These are phyloP conservation scores for Ganoderma resinaceum DNA, from an alignment of 1,284 basidiomycete species.

Conservation along the genomic window DNA sequence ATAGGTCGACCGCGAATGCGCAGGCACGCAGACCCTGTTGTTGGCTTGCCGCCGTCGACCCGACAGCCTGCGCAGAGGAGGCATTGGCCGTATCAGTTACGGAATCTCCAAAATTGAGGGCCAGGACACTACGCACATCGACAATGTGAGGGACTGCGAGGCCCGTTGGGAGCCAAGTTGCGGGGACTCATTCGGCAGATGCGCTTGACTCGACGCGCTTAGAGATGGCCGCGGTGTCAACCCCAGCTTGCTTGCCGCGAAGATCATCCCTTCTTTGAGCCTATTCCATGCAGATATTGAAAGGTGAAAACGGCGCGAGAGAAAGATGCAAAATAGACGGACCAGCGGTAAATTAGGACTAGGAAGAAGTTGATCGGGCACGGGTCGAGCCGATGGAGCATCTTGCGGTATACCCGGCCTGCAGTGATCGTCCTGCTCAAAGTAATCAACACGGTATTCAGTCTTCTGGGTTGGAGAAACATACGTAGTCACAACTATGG, in stretches of 20 bases:
- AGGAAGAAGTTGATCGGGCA: constrained; percentile 10
- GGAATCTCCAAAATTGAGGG: background rate
- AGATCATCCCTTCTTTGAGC: background rate
- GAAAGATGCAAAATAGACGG: background rate
- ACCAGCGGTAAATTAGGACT: background rate
- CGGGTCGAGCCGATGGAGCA: constrained; percentile 10
- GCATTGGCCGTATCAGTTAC: background rate
- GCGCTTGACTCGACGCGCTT: background rate
- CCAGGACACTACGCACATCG: background rate
- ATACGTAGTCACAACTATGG: constrained; percentile 16
- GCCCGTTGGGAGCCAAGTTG: background rate
- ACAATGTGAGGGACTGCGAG: background rate
- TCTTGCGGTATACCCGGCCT: constrained; percentile 20
- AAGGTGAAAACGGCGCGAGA: background rate
- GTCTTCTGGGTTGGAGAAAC: background rate
- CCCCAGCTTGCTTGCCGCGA: background rate
- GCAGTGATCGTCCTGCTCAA: constrained; percentile 9
- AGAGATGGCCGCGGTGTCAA: background rate
- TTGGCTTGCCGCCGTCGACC: background rate
- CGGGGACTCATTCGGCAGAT: background rate
- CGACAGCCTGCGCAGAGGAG: background rate
- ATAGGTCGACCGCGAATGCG: constrained; percentile 26
- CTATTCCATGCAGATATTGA: background rate
- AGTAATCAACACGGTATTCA: background rate
- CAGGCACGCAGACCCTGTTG: constrained; percentile 3